A percentile compares a stretch with the other conserved stretches of the same genome.
These are phyloP conservation scores for Arthrobotrys megalospora DNA, from an alignment of 2,329 filamentous ascomycete genomes.

Conservation along the genomic window DNA sequence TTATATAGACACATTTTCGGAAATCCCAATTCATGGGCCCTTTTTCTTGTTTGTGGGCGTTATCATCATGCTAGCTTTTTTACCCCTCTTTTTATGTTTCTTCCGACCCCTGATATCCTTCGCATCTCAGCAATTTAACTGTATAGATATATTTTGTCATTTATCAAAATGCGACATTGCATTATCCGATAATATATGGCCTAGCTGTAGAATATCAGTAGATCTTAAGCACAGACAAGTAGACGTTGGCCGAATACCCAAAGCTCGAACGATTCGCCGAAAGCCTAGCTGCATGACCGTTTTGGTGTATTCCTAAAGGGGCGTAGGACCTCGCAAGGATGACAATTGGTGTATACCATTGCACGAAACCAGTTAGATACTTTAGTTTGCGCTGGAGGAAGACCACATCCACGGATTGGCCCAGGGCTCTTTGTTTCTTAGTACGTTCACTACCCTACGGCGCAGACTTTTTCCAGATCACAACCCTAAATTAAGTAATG, in stretches of 20 bases:
- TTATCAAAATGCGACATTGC: constrained; percentile 1
- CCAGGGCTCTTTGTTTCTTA: constrained; percentile 1
- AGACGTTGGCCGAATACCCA: not conserved
- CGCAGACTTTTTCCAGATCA: constrained; percentile 38
- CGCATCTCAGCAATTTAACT: constrained; percentile 18
- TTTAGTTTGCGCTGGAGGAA: not conserved
- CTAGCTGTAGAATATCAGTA: no score
- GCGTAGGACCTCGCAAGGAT: not conserved
- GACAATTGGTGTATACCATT: not conserved
- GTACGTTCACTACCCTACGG: not conserved
- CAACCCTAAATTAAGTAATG: constrained; percentile 53
- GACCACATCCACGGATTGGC: constrained; percentile 22
- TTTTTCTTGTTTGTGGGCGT: constrained; percentile 29
- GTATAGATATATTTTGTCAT: constrained; percentile 29
- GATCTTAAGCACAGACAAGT: not conserved
- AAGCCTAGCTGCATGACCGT: constrained; percentile 6
- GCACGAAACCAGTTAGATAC: constrained; percentile 22
- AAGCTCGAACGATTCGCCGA: not conserved
- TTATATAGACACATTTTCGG: constrained; percentile 48
- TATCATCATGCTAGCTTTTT: constrained; percentile 18
- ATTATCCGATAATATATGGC: not conserved
- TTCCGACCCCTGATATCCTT: constrained; percentile 23
- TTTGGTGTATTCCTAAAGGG: not conserved
- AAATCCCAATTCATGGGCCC: constrained; percentile 17
- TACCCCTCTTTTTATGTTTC: constrained; percentile 44